These are phyloP conservation scores for Stromatinia cepivora DNA, from an alignment of 2,329 filamentous ascomycete species.

Conservation along the genomic window DNA sequence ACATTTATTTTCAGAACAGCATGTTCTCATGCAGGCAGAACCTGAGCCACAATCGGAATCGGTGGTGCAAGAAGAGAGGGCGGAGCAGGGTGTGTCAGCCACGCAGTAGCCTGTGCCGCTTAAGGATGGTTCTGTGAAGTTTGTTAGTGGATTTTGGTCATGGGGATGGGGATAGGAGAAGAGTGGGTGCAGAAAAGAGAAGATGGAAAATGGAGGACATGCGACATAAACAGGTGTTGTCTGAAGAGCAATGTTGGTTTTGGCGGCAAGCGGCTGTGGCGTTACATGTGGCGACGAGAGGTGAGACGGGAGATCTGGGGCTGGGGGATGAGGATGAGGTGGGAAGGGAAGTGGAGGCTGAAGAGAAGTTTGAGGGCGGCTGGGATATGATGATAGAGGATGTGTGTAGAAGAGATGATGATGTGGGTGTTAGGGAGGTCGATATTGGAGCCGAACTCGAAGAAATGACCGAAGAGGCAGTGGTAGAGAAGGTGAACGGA, in stretches of 20 bases:
- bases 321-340: background rate
- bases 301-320: background rate
- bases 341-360: background rate
- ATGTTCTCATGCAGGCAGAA: constrained; percentile 16
- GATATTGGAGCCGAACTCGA: background rate
- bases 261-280: background rate
- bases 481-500: background rate
- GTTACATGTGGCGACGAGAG: background rate
- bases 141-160: background rate
- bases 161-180: background rate
- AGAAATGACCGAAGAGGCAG: background rate
- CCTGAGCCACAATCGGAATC: constrained; percentile 3
- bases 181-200: no score
- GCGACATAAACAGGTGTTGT: constrained; percentile 8
- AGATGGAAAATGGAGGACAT: background rate
- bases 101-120: constrained; percentile 18
- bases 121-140: constrained; percentile 1
- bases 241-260: constrained; percentile 3
- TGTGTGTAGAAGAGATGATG: background rate
- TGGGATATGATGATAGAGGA: background rate
- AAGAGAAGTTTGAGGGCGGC: background rate
- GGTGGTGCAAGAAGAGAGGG: constrained; percentile 10
- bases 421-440: background rate
- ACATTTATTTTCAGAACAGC: constrained; percentile 18
- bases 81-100: constrained; percentile 4